Evolutionary conservation across 805 yeast species (phyloP).

Genomic region (Pichia gijzeniarum): DNA sequence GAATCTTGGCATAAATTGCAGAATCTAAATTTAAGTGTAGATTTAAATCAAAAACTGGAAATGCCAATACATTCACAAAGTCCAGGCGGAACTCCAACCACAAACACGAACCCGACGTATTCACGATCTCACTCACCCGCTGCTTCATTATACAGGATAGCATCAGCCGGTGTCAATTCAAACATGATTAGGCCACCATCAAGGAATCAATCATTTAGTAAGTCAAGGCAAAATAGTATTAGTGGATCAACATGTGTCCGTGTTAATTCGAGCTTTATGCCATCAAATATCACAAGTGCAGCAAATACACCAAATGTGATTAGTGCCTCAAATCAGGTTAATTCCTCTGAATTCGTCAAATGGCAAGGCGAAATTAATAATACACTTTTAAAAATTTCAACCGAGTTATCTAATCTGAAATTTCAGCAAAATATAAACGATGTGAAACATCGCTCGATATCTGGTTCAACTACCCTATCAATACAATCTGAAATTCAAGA

Average conservation of each 20-base stretch:
- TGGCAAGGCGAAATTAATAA: conserved; percentile 52
- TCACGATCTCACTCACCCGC: conserved; percentile 30
- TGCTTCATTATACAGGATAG: conserved; percentile 28
- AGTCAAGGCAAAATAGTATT: conserved; percentile 13
- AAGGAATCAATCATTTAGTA: conserved; percentile 21
- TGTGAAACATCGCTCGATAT: conserved; percentile 9
- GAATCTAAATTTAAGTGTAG: not conserved
- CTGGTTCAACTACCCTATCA: conserved; percentile 9
- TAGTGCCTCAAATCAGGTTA: not conserved
- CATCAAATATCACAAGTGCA: too few relatives aligned
- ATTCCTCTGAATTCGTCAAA: conserved; percentile 34
- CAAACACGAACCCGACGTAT: not conserved
- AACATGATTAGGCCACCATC: conserved; percentile 27
- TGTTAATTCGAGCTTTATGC: not conserved
- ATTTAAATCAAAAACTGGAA: not conserved
- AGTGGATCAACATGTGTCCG: conserved; percentile 3
- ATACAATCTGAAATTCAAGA: conserved; percentile 4
- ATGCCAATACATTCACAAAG: not conserved
- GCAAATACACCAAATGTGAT: too few relatives aligned
- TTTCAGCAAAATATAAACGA: not conserved
- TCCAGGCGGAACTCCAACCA: not conserved
- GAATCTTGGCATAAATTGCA: conserved; percentile 60
- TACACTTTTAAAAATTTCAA: conserved; percentile 38
- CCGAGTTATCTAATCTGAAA: conserved; percentile 30
- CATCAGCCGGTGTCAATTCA: conserved; percentile 26